These are phyloP conservation scores for Suillus cothurnatus DNA, from an alignment of 768 basidiomycete genomes.

Conservation along the genomic window DNA sequence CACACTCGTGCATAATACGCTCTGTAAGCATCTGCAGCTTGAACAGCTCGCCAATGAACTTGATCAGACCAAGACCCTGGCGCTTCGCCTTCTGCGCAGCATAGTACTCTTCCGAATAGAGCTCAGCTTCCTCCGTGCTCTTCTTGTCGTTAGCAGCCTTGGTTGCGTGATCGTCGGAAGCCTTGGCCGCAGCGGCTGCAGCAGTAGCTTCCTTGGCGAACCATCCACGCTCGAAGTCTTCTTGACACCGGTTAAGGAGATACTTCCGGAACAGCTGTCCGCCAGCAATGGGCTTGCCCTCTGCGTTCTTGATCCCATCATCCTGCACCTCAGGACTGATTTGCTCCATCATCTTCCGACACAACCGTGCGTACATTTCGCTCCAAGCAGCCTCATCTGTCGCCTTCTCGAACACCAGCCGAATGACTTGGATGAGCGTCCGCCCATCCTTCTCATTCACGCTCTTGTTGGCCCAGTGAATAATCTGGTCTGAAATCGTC, in stretches of 20 bases:
- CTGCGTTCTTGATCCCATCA: slow-evolving; percentile 76
- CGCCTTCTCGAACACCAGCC: slow-evolving; percentile 95
- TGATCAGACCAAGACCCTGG: slow-evolving; percentile 94
- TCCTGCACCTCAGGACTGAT: slow-evolving; percentile 88
- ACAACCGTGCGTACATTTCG: slow-evolving; percentile 96
- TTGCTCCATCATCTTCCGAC: slow-evolving; percentile 93
- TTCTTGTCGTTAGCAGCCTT: slow-evolving; percentile 66
- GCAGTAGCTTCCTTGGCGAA: slow-evolving; percentile 69
- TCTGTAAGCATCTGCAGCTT: slow-evolving; percentile 97
- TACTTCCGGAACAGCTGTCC: slow-evolving; percentile 97
- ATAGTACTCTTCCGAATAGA: slow-evolving; percentile 96
- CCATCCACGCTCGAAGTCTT: slow-evolving; percentile 98
- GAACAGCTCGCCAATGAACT: slow-evolving; percentile 98
- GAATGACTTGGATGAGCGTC: slow-evolving; percentile 94
- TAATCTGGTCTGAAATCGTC: too few relatives aligned
- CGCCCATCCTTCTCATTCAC: too few relatives aligned
- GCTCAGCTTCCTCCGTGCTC: slow-evolving; percentile 57
- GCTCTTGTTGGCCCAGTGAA: too few relatives aligned
- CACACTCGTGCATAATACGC: slow-evolving; percentile 98
- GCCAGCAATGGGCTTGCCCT: slow-evolving; percentile 87
- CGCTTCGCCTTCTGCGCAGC: slow-evolving; percentile 96
- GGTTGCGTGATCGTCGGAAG: slow-evolving; percentile 78
- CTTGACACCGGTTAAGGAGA: slow-evolving; percentile 93
- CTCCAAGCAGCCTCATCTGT: slow-evolving; percentile 96
- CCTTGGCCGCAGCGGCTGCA: slow-evolving; percentile 73